phyloP scores from a whole-genome alignment of 2,329 filamentous ascomycete genomes.

The Colletotrichum phormii region DNA sequence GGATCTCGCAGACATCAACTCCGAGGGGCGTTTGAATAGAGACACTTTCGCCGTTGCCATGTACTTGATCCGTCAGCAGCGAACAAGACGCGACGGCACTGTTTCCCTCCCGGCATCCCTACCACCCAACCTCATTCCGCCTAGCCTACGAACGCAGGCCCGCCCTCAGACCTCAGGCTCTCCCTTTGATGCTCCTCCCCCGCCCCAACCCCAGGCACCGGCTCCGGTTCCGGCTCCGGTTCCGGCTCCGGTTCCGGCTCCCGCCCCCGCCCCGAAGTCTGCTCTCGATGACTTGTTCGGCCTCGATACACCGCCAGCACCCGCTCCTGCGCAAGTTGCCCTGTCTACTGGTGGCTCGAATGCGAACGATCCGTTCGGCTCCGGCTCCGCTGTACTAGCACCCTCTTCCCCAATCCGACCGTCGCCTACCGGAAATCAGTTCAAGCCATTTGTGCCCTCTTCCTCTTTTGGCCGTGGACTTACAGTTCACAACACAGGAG shows the following conservation, averaged over 20 bases:
- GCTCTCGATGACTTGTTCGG: slow-evolving; percentile 95
- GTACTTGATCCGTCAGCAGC: slow-evolving; percentile 93
- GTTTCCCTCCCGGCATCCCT: slow-evolving; percentile 78
- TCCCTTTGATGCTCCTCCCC: slow-evolving; percentile 62
- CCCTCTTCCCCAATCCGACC: slow-evolving; percentile 67
- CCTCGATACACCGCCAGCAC: slow-evolving; percentile 70
- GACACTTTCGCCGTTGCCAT: slow-evolving; percentile 98
- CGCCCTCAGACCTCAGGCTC: slow-evolving; percentile 63
- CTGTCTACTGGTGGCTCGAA: slow-evolving; percentile 81
- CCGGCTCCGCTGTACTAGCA: slow-evolving; percentile 57
- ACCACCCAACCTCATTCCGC: slow-evolving; percentile 85
- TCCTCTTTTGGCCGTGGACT: slow-evolving; percentile 92
- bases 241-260: slow-evolving; percentile 50
- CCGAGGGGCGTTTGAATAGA: slow-evolving; percentile 83
- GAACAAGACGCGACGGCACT: slow-evolving; percentile 73
- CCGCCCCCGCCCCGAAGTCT: slow-evolving; percentile 69
- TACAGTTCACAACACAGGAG: slow-evolving; percentile 80
- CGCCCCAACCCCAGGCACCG: slow-evolving; percentile 38
- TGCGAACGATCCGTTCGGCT: slow-evolving; percentile 72
- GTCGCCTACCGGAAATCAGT: slow-evolving; percentile 64
- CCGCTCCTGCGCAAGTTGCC: slow-evolving; percentile 66
- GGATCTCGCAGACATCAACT: slow-evolving; percentile 96
- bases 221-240: slow-evolving; percentile 51
- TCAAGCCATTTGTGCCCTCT: slow-evolving; percentile 92
- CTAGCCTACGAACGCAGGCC: slow-evolving; percentile 78